These are phyloP conservation scores for Penicillium expansum DNA, from an alignment of 2,329 filamentous ascomycete species.

Conservation along the genomic window DNA sequence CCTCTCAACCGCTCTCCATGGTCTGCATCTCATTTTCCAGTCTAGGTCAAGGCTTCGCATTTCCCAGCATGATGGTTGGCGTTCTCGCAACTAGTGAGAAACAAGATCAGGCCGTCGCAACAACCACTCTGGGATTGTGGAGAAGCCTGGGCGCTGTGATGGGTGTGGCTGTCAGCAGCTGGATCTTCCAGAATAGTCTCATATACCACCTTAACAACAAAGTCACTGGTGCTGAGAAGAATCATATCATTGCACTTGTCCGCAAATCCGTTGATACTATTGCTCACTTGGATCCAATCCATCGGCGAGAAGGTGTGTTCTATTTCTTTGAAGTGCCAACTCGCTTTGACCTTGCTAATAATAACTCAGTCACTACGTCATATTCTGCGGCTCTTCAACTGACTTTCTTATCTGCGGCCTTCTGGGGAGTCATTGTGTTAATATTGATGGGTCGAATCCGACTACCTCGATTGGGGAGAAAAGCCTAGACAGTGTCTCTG, in stretches of 20 bases:
- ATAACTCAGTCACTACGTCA: slow-evolving; percentile 33
- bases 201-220: slow-evolving; percentile 56
- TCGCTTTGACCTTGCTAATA: slow-evolving; percentile 16
- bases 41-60: slow-evolving; percentile 62
- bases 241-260: slow-evolving; percentile 50
- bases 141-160: slow-evolving; percentile 69
- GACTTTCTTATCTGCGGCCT: slow-evolving; percentile 40
- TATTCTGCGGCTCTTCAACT: slow-evolving; percentile 38
- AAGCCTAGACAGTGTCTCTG: slow-evolving; percentile 7
- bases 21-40: slow-evolving; percentile 56
- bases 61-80: slow-evolving; percentile 63
- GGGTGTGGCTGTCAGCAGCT: slow-evolving; percentile 68
- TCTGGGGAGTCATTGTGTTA: slow-evolving; percentile 37
- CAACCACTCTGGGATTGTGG: slow-evolving; percentile 69
- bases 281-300: slow-evolving; percentile 43
- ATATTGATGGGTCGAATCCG: slow-evolving; percentile 32
- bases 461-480: slow-evolving; percentile 33
- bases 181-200: slow-evolving; percentile 71
- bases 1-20: slow-evolving; percentile 55
- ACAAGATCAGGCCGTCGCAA: slow-evolving; percentile 65
- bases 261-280: slow-evolving; percentile 53
- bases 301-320: slow-evolving; percentile 47
- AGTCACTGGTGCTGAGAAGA: slow-evolving; percentile 60
- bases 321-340: not conserved
- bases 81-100: slow-evolving; percentile 60